Base-by-base conservation (phyloP, 768 basidiomycete species). In the Ramaria sp. region DNA sequence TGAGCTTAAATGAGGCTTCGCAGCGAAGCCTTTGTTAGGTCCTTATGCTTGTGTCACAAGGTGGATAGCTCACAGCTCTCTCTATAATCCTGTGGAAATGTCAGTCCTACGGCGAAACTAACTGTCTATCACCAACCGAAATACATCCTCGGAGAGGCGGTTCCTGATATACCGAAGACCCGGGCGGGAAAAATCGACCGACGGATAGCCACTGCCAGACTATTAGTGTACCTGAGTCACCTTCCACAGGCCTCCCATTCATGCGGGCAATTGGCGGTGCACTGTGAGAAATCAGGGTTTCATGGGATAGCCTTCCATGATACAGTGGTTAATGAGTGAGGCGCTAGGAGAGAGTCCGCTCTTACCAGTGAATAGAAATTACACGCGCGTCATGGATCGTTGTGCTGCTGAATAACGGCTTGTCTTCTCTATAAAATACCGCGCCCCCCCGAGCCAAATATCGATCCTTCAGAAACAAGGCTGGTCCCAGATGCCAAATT, bases 151-250 rank as follows among this genome's bases (percentile, higher is more conserved):
- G 72, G 62, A 82, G 70, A 22, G 47, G 43, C 10, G 54, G 46
- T 9, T 75, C 66, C 38, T 65, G 70, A 46, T 66, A 67, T 63
- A 72, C 53, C 42, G 65, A 31, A 57, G 61, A 58, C 63, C 71
- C 64, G 0, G 75, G 72, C 1, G 82, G 82, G 62, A 86, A 84
- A 66, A 82, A 88, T 13, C 86, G 75, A 59, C 81, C 69, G 20
- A 83, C 68, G 5, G 78, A 76, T 31, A 88, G 70, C 87, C 87
- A 89, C 34, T 74, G 76, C 83, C 86, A 86, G 15, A 87, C 66
- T 0, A 73, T 71, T 7, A 86, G 58, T 53, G 77, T 76, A 42
- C 83, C 84, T 20, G 77, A 69, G 50, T 11, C 68, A 62, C 48
- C 58, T 63, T 47, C 64, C 42, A n/a, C 57, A 60, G 6, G 62